Conservation (phyloP, 2,329 filamentous ascomycete genomes). For the Aspergillus japonicus region DNA sequence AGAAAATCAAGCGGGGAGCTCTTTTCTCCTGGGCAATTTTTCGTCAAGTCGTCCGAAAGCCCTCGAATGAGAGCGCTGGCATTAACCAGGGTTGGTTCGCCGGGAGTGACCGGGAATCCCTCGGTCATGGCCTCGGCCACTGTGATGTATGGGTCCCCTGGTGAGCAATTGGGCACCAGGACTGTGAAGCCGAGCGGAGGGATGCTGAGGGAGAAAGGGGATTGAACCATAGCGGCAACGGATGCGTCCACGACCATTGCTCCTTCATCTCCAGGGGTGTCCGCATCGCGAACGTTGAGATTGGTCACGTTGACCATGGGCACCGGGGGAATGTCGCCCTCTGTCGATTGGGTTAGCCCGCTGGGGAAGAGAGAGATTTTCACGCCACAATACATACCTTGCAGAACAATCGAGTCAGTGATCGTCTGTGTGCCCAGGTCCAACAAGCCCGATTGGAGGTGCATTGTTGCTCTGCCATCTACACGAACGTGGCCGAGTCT, state of each 20-base stretch:
- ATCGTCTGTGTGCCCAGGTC: constrained; percentile 74
- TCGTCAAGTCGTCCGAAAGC: constrained; percentile 70
- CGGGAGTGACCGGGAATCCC: constrained; percentile 65
- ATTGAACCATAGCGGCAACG: constrained; percentile 70
- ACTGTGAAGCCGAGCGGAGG: constrained; percentile 83
- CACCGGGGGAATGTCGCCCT: constrained; percentile 67
- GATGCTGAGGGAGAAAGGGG: constrained; percentile 72
- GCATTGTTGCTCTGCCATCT: constrained; percentile 69
- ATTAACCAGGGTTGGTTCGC: constrained; percentile 64
- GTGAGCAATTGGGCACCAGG: constrained; percentile 76
- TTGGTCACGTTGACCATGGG: constrained; percentile 80
- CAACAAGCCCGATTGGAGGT: constrained; percentile 75
- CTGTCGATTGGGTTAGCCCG: constrained; percentile 37
- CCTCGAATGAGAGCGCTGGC: constrained; percentile 70
- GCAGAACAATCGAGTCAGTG: constrained; percentile 71
- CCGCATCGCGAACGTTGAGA: constrained; percentile 74
- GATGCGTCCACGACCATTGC: constrained; percentile 80
- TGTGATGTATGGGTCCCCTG: constrained; percentile 69
- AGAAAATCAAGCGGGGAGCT: constrained; percentile 83
- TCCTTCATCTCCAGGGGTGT: constrained; percentile 53
- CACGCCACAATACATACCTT: constrained; percentile 71
- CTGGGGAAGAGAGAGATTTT: constrained; percentile 17
- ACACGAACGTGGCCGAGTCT: constrained; percentile 69
- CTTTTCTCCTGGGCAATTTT: constrained; percentile 70
- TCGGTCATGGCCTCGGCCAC: constrained; percentile 74